These are phyloP conservation scores for Biscogniauxia marginata DNA, from an alignment of 2,329 filamentous ascomycete species.

Conservation along the genomic window DNA sequence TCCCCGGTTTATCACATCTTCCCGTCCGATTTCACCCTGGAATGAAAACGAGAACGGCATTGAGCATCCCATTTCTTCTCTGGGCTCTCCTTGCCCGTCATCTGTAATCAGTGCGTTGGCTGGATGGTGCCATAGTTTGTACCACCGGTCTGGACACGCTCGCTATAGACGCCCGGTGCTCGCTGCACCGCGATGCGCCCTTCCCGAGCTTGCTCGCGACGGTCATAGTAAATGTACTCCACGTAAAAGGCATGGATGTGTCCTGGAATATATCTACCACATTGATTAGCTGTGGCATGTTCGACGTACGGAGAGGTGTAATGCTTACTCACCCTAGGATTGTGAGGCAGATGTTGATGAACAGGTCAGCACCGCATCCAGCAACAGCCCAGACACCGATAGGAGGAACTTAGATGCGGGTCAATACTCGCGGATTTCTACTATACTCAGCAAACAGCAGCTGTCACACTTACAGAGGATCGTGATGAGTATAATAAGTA, in stretches of 20 bases:
- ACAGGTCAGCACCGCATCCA: slow-evolving; percentile 63
- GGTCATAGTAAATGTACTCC: slow-evolving; percentile 80
- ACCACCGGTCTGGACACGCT: slow-evolving; percentile 71
- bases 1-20: no score
- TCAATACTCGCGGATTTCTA: slow-evolving; percentile 12
- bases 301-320: background rate
- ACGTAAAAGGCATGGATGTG: slow-evolving; percentile 80
- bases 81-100: background rate
- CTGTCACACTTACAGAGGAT: slow-evolving; percentile 46
- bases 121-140: slow-evolving; percentile 58
- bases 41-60: no score
- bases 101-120: slow-evolving; percentile 19
- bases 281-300: slow-evolving; percentile 2
- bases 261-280: slow-evolving; percentile 69
- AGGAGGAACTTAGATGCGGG: slow-evolving; percentile 55
- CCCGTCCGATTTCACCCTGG: no score
- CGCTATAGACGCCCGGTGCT: slow-evolving; percentile 70
- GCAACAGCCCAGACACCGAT: slow-evolving; percentile 62
- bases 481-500: slow-evolving; percentile 52
- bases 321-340: slow-evolving; percentile 51
- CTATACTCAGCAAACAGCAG: background rate
- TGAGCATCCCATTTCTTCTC: no score
- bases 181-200: slow-evolving; percentile 53
- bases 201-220: slow-evolving; percentile 59
- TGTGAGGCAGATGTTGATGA: slow-evolving; percentile 67